A percentile compares a stretch with the other conserved stretches of the same genome.
phyloP scores from a whole-genome alignment of 2,329 filamentous ascomycete genomes.

The Huntiella omanensis region DNA sequence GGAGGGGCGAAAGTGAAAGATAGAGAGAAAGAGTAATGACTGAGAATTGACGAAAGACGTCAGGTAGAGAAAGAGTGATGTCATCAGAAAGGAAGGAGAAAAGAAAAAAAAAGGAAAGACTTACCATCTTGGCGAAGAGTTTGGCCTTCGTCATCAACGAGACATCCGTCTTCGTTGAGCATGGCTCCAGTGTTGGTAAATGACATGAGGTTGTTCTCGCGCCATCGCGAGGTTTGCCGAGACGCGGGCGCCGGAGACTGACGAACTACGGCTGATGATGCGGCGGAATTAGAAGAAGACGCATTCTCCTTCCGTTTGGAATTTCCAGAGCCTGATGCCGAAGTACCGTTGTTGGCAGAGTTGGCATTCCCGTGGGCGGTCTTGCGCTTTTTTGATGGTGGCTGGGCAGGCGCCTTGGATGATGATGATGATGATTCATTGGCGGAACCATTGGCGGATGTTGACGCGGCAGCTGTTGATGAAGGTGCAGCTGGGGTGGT shows the following conservation, averaged over 20 bases:
- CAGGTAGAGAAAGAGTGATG: background rate
- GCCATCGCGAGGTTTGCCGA: slow-evolving; percentile 13
- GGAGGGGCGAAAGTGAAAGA: background rate
- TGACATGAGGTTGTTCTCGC: slow-evolving; percentile 71
- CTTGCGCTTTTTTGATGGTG: slow-evolving; percentile 68
- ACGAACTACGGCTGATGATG: too few relatives aligned
- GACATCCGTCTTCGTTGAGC: slow-evolving; percentile 49
- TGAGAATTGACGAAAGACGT: background rate
- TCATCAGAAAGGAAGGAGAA: background rate
- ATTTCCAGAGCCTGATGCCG: slow-evolving; percentile 4
- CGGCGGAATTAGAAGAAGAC: too few relatives aligned
- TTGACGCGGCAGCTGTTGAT: background rate
- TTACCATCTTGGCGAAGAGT: slow-evolving; percentile 70
- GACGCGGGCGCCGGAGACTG: background rate
- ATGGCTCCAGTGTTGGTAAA: slow-evolving; percentile 56
- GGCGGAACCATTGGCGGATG: background rate
- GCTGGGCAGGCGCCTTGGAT: slow-evolving; percentile 19
- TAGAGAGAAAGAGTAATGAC: background rate
- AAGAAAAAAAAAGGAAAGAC: slow-evolving; percentile 15
- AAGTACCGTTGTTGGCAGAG: slow-evolving; percentile 1
- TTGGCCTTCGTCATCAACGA: slow-evolving; percentile 83
- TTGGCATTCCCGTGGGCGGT: slow-evolving; percentile 28
- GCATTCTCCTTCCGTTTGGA: slow-evolving; percentile 4
- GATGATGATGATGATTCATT: slow-evolving; percentile 1
- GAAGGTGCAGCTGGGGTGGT: slow-evolving; percentile 1